A percentile compares a stretch with the other conserved stretches of the same genome.
phyloP scores from a whole-genome alignment of 2,329 filamentous ascomycete species.

The Fusarium sp. region DNA sequence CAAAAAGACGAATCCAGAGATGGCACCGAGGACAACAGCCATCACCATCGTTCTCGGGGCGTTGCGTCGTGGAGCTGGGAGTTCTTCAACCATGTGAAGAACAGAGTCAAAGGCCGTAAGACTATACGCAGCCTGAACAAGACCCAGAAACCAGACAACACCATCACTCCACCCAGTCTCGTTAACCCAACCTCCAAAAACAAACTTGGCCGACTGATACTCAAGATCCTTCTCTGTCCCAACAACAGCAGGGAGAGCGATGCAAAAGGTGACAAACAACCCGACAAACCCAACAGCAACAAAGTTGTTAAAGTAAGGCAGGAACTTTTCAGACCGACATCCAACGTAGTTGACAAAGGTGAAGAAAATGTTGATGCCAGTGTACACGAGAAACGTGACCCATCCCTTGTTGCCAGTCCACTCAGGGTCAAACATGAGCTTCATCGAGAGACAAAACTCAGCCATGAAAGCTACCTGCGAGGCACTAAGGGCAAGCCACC shows the following conservation, averaged over 20 bases:
- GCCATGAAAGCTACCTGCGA: conserved; percentile 70
- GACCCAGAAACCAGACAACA: conserved; percentile 67
- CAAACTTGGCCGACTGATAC: conserved; percentile 64
- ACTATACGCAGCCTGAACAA: conserved; percentile 68
- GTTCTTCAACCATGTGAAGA: conserved; percentile 70
- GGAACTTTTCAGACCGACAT: conserved; percentile 57
- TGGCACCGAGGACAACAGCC: conserved; percentile 59
- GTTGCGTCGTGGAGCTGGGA: conserved; percentile 63
- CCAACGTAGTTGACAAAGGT: conserved; percentile 64
- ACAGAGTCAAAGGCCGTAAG: conserved; percentile 65
- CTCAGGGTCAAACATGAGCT: conserved; percentile 62
- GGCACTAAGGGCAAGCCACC: conserved; percentile 69
- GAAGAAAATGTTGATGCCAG: conserved; percentile 61
- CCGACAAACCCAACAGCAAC: conserved; percentile 64
- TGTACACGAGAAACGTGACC: conserved; percentile 67
- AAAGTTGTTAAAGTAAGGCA: conserved; percentile 67
- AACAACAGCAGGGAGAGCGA: conserved; percentile 64
- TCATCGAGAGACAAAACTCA: conserved; percentile 65
- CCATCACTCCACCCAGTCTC: conserved; percentile 63
- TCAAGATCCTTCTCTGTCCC: conserved; percentile 56
- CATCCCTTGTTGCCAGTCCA: conserved; percentile 62
- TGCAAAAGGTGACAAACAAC: conserved; percentile 63
- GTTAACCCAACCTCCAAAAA: conserved; percentile 62
- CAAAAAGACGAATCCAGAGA: conserved; percentile 64
- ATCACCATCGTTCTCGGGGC: conserved; percentile 64